Base-by-base conservation (phyloP, 108 stramenopile genomes). In the Ochromonas danica region DNA sequence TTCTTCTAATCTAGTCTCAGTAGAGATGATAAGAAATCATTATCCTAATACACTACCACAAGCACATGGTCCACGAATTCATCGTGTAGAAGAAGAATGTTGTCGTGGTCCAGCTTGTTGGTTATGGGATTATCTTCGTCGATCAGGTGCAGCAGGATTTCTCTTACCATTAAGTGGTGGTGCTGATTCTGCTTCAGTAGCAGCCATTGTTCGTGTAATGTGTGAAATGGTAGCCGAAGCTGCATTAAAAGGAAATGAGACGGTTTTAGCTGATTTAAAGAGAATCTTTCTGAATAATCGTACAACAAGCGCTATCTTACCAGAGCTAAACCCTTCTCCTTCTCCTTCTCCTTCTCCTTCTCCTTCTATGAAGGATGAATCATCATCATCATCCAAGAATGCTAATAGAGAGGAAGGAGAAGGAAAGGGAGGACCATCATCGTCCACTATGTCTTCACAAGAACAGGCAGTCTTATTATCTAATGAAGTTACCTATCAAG, bases 71-170 rank as follows among this genome's bases (percentile, higher is more conserved):
- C 45, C 45, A 6, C 17, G 31, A 35, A 67, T 67, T 67, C 87
- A 85, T 43, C 78, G 78, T 57, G 94, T 96, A 0, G 94, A 97
- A 84, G 96, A 99, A 85, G 96, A 99, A 85, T 97, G 97, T 81
- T 94, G 91, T 78, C 79, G 94, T 35, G 98, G 98, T 0, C 98
- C 98, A 0, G 98, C 98, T 31, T 97, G 96, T 87, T 99, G 98
- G 98, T 84, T 99, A 42, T 99, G 98, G 98, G 98, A 99, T 83
- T 99, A 95, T 84, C 78, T 97, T 75, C 89, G 98, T 36, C 83
- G 96, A 30, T 90, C 91, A 6, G 94, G 95, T 38, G 95, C 95
- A 17, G 85, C 90, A 1, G 98, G 98, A 0, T 99, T 92, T 78
- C 91, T 99, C 57, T 88, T 99, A 41, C 98, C 98, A 22, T 86